Conservation (phyloP, 495 filamentous ascomycete genomes). For the Tuber umbilicatum region DNA sequence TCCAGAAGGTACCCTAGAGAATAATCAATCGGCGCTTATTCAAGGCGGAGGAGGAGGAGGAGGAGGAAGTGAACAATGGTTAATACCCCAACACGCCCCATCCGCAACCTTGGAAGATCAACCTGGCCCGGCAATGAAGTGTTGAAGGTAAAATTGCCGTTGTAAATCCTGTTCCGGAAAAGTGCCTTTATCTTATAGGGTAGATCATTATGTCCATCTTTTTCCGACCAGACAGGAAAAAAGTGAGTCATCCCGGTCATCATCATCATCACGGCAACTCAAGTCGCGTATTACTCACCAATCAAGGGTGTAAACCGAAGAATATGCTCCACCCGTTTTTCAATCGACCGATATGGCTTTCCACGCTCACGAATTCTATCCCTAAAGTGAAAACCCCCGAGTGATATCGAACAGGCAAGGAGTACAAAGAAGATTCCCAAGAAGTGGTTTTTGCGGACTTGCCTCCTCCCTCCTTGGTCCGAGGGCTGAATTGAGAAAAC, state of each 20-base stretch:
- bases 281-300: constrained; percentile 48
- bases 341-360: constrained; percentile 42
- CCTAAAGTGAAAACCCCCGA: neutral
- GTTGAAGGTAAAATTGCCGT: constrained; percentile 64
- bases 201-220: constrained; percentile 91
- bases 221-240: constrained; percentile 25
- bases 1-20: constrained; percentile 73
- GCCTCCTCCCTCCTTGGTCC: neutral
- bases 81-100: constrained; percentile 48
- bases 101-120: constrained; percentile 61
- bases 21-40: neutral
- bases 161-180: constrained; percentile 73
- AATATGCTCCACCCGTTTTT: constrained; percentile 63
- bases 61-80: neutral
- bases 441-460: neutral
- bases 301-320: constrained; percentile 70
- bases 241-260: neutral
- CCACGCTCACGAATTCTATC: neutral
- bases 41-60: neutral
- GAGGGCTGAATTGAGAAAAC: neutral
- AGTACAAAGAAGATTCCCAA: neutral
- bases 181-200: constrained; percentile 61
- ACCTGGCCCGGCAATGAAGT: constrained; percentile 63
- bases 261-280: constrained; percentile 4
- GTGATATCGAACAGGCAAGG: neutral